phyloP scores from a whole-genome alignment of 1,139 yeast genomes.

The Hemisphaericaspora lyxosophila region DNA sequence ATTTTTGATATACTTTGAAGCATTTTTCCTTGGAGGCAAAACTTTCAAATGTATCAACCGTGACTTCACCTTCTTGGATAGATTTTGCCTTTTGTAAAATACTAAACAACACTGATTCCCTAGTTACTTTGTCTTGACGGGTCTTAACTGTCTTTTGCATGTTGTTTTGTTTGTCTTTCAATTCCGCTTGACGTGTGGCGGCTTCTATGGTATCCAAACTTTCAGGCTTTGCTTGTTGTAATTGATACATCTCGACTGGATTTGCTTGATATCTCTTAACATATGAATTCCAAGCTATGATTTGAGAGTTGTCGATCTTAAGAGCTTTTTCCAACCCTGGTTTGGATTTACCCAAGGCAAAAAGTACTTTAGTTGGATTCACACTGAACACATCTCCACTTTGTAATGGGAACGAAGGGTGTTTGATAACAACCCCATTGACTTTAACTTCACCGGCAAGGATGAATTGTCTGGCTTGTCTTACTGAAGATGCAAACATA shows the following conservation, averaged over 20 bases:
- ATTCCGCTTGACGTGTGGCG: background rate
- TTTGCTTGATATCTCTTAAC: slow-evolving; percentile 56
- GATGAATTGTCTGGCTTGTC: slow-evolving; percentile 92
- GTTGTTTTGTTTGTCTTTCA: background rate
- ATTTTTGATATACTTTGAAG: slow-evolving; percentile 27
- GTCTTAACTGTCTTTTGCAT: slow-evolving; percentile 39
- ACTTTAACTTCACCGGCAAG: slow-evolving; percentile 81
- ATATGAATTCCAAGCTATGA: slow-evolving; percentile 71
- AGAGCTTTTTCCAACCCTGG: slow-evolving; percentile 72
- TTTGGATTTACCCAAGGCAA: slow-evolving; percentile 81
- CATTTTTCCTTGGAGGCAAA: slow-evolving; percentile 33
- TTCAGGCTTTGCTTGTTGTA: background rate
- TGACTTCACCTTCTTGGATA: slow-evolving; percentile 24
- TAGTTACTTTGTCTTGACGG: slow-evolving; percentile 42
- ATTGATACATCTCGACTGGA: slow-evolving; percentile 4
- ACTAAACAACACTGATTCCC: slow-evolving; percentile 46
- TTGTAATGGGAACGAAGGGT: slow-evolving; percentile 75
- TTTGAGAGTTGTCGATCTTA: slow-evolving; percentile 68
- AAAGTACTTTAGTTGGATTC: slow-evolving; percentile 79
- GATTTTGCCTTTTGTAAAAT: slow-evolving; percentile 25
- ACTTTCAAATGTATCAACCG: slow-evolving; percentile 21
- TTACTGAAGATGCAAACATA: slow-evolving; percentile 87
- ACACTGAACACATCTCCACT: slow-evolving; percentile 90
- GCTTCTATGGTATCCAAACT: background rate
- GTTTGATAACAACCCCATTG: slow-evolving; percentile 74